Evolutionary conservation across 2,329 filamentous ascomycete species (phyloP).

Genomic region (Orbilia brochopaga): DNA sequence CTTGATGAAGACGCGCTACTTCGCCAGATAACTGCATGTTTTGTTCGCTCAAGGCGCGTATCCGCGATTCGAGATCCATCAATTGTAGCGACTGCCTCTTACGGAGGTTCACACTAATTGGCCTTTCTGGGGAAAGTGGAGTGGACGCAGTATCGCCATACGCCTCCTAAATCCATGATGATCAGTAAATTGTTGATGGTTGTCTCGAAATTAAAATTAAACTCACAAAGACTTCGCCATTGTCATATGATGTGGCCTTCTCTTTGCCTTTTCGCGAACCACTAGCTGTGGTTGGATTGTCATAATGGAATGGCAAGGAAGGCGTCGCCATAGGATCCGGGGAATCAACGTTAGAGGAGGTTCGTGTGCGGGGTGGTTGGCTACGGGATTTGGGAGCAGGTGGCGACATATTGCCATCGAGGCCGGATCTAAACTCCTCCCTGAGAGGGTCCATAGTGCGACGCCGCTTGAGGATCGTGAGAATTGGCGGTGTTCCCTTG

Average conservation of each 20-base stretch:
- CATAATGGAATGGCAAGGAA: conserved; percentile 28
- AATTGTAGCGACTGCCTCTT: conserved; percentile 97
- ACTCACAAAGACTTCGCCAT: conserved; percentile 51
- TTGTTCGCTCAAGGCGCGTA: conserved; percentile 60
- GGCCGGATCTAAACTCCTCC: conserved; percentile 29
- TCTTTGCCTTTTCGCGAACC: conserved; percentile 49
- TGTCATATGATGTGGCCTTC: conserved; percentile 26
- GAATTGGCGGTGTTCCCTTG: conserved; percentile 41
- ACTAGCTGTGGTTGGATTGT: conserved; percentile 19
- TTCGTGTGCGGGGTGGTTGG: conserved; percentile 20
- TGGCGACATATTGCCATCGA: conserved; percentile 21
- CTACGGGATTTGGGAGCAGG: conserved; percentile 21
- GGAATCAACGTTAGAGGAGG: conserved; percentile 27
- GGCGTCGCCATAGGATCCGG: conserved; percentile 31
- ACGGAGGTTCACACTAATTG: conserved; percentile 83
- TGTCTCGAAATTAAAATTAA: no score
- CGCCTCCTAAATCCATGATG: conserved; percentile 49
- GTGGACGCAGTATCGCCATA: conserved; percentile 57
- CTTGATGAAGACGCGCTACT: conserved; percentile 78
- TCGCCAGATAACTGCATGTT: conserved; percentile 85
- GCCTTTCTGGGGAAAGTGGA: conserved; percentile 88
- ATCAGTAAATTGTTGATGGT: conserved; percentile 4
- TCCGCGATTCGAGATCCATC: conserved; percentile 75
- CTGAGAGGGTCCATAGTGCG: conserved; percentile 41
- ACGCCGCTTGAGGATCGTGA: conserved; percentile 46